Conservation (phyloP, 164 flowering plant genomes). For the Saururus chinensis region DNA sequence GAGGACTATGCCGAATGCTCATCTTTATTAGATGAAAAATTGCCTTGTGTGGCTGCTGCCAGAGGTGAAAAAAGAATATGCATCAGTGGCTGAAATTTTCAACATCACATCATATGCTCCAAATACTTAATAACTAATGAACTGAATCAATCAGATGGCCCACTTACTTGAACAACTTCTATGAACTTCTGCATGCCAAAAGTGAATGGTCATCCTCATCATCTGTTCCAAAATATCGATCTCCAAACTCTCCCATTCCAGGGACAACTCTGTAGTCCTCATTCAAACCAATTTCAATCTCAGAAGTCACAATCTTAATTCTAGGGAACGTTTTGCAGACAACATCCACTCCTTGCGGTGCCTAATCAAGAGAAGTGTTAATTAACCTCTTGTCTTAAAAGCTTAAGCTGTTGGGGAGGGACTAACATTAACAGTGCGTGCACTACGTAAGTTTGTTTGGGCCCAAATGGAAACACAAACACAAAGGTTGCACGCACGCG, state of each 20-base stretch:
- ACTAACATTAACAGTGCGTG: too few relatives aligned
- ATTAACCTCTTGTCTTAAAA: neutral
- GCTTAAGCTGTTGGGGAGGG: neutral
- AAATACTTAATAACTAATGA: too few relatives aligned
- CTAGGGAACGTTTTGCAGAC: slow-evolving; percentile 87
- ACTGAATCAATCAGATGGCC: neutral
- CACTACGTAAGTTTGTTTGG: too few relatives aligned
- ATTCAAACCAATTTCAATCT: slow-evolving; percentile 74
- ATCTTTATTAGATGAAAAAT: neutral
- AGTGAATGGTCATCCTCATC: slow-evolving; percentile 38
- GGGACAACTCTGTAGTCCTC: slow-evolving; percentile 84
- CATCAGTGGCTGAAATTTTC: neutral
- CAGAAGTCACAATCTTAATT: slow-evolving; percentile 92
- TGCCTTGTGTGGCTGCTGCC: neutral
- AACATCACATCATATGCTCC: neutral
- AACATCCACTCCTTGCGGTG: slow-evolving; percentile 89
- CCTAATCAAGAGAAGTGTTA: slow-evolving; percentile 26
- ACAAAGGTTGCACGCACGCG: too few relatives aligned
- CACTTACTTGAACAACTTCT: neutral
- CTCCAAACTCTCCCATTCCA: slow-evolving; percentile 97
- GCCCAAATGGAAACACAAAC: too few relatives aligned
- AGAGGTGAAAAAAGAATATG: too few relatives aligned
- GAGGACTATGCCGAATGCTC: slow-evolving; percentile 2
- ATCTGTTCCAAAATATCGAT: slow-evolving; percentile 94
- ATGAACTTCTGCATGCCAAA: neutral